phyloP scores from a whole-genome alignment of 2,329 filamentous ascomycete species.

The Ophiocordyceps camponoti-saundersi region DNA sequence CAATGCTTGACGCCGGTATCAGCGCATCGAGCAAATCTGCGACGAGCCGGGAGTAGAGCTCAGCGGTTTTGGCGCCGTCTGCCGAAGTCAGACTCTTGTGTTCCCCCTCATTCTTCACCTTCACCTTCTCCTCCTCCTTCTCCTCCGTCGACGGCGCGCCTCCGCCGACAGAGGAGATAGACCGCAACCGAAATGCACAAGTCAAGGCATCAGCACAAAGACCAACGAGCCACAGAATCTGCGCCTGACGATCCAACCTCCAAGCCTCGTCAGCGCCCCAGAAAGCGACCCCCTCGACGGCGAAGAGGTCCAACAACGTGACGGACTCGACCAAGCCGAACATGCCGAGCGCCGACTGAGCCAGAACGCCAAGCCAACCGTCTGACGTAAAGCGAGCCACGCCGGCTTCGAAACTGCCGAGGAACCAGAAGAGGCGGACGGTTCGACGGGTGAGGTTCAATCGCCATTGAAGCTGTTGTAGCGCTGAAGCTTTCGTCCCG shows the following conservation, averaged over 20 bases:
- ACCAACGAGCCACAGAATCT: conserved; percentile 54
- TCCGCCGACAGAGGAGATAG: conserved; percentile 14
- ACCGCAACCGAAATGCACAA: conserved; percentile 23
- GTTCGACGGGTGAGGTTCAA: conserved; percentile 38
- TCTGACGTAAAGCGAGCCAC: conserved; percentile 14
- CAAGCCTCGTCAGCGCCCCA: conserved; percentile 32
- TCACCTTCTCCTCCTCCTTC: conserved; percentile 8
- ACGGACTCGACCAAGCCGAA: conserved; percentile 51
- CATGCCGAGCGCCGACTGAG: conserved; percentile 43
- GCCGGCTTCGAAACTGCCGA: conserved; percentile 39
- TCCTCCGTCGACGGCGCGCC: conserved; percentile 16
- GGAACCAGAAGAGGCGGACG: conserved; percentile 52
- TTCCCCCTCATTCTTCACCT: conserved; percentile 1
- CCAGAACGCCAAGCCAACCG: conserved; percentile 33
- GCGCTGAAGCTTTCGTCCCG: conserved; percentile 13
- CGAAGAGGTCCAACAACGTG: conserved; percentile 38
- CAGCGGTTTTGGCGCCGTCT: conserved; percentile 9
- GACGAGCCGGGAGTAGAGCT: conserved; percentile 29
- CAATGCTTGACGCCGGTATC: conserved; percentile 41
- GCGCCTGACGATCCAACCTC: conserved; percentile 38
- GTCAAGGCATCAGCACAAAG: conserved; percentile 32
- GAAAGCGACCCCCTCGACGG: conserved; percentile 25
- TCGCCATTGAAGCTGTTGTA: conserved; percentile 19
- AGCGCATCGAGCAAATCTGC: conserved; percentile 45
- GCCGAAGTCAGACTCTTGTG: conserved; percentile 8